Conservation (phyloP, 164 flowering plant genomes). For the Vitis vinifera region ASM3070453v1 NC_081822.1:19977001-19977500, state of each 20-base stretch:
- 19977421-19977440: conserved; percentile 17
- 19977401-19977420: conserved; percentile 13
- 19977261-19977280: conserved; percentile 56
- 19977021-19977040: conserved; percentile 10
- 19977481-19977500: background rate
- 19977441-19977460: conserved; percentile 15
- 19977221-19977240: conserved; percentile 50
- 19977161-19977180: conserved; percentile 52
- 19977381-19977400: conserved; percentile 16
- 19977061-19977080: conserved; percentile 4
- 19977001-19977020: conserved; percentile 10
- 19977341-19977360: conserved; percentile 55
- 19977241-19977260: conserved; percentile 53
- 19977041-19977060: conserved; percentile 2
- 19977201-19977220: conserved; percentile 42
- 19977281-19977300: conserved; percentile 60
- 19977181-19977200: conserved; percentile 51
- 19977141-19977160: conserved; percentile 40
- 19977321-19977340: conserved; percentile 51
- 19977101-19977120: conserved; percentile 4
- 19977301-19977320: conserved; percentile 57
- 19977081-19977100: conserved; percentile 3
- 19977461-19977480: conserved; percentile 16
- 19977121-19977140: conserved; percentile 20
- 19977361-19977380: conserved; percentile 27